Evolutionary conservation across 2,329 filamentous ascomycete species (phyloP).

Genomic region (Coniochaeta hoffmannii): DNA sequence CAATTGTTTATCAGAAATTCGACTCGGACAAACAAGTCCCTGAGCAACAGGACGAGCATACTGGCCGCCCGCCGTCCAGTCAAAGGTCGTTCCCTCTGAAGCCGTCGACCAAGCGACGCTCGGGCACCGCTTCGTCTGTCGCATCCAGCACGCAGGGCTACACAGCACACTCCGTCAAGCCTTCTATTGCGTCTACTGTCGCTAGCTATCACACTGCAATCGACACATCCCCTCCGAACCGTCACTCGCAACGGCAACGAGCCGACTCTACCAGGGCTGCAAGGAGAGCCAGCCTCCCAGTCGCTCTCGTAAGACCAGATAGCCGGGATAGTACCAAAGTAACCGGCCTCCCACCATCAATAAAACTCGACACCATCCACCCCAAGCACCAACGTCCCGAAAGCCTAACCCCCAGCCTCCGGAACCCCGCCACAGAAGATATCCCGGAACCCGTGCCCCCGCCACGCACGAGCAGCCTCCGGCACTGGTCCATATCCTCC

Average conservation of each 20-base stretch:
- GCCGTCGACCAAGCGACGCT: background rate
- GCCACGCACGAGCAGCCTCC: constrained; percentile 27
- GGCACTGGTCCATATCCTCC: constrained; percentile 33
- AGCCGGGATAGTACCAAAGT: background rate
- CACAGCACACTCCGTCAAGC: background rate
- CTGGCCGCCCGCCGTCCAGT: background rate
- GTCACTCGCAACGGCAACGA: background rate
- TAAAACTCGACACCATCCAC: background rate
- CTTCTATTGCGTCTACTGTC: background rate
- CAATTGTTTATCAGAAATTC: background rate
- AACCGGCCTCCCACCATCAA: background rate
- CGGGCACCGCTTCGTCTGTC: background rate
- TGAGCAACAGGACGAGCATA: background rate
- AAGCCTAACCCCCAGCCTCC: constrained; percentile 13
- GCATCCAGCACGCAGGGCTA: background rate
- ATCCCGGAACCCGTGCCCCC: constrained; percentile 28
- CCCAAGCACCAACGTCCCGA: background rate
- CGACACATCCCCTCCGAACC: background rate
- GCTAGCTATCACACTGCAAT: background rate
- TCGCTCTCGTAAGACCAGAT: background rate
- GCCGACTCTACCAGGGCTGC: background rate
- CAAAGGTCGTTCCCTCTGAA: background rate
- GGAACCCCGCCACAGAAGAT: constrained; percentile 21
- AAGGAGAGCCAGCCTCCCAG: background rate
- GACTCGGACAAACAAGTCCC: background rate